A percentile compares a stretch with the other conserved stretches of the same genome.
Conservation (phyloP, 2,329 filamentous ascomycete species). For the Lecanicillium sp. region DNA sequence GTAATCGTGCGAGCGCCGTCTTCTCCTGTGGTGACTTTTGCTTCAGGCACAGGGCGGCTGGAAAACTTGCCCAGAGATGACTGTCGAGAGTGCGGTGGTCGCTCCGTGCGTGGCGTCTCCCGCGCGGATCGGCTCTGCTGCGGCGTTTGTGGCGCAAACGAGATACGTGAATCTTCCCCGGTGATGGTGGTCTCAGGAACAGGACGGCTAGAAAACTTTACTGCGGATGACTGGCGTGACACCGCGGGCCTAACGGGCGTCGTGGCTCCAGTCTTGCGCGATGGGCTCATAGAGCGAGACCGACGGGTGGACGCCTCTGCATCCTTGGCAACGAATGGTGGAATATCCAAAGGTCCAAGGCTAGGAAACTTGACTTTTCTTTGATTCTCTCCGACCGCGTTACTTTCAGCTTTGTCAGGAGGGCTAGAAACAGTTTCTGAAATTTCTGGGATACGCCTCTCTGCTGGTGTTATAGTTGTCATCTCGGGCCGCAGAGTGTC, state of each 20-base stretch:
- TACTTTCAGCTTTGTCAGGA: neutral
- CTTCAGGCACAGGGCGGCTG: conserved; percentile 54
- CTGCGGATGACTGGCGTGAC: conserved; percentile 42
- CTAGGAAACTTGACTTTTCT: neutral
- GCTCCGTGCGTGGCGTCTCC: conserved; percentile 21
- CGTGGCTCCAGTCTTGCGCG: conserved; percentile 1
- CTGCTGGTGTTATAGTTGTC: neutral
- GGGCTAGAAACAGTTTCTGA: neutral
- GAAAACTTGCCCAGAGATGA: conserved; percentile 50
- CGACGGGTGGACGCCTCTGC: conserved; percentile 9
- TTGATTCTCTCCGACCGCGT: no score
- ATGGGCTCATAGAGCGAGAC: conserved; percentile 18
- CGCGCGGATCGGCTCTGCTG: conserved; percentile 18
- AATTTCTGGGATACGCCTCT: conserved; percentile 5
- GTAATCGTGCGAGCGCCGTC: conserved; percentile 53
- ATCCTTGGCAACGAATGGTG: neutral
- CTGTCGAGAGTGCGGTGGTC: conserved; percentile 30
- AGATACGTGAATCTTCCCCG: conserved; percentile 54
- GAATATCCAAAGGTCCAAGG: conserved; percentile 1
- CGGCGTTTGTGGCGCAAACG: conserved; percentile 44
- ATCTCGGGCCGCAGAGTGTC: conserved; percentile 2
- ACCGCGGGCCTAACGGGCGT: conserved; percentile 33
- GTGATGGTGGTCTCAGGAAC: conserved; percentile 63
- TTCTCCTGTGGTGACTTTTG: conserved; percentile 44
- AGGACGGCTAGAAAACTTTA: conserved; percentile 64